These are phyloP conservation scores for Dysphania ambrosioides DNA, from an alignment of 148 eudicot genomes.

Conservation along the genomic window DNA sequence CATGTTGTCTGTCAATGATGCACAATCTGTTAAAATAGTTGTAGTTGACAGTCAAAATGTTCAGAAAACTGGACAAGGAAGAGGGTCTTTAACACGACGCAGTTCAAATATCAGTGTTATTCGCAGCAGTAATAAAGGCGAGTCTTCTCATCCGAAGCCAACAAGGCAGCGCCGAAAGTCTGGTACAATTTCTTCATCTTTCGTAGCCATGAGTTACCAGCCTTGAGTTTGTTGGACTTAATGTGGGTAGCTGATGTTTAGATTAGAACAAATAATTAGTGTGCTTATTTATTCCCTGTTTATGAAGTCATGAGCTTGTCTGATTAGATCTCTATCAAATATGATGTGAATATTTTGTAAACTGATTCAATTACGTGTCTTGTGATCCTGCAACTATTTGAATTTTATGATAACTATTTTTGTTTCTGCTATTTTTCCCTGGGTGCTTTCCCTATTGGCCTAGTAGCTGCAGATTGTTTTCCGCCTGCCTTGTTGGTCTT, in stretches of 20 bases:
- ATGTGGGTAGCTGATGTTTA: not conserved
- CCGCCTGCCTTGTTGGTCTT: not conserved
- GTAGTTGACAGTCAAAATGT: constrained; percentile 57
- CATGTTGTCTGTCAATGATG: constrained; percentile 48
- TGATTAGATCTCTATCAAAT: not conserved
- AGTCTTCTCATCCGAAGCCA: constrained; percentile 47
- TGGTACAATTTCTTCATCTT: constrained; percentile 40
- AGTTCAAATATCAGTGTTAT: constrained; percentile 43
- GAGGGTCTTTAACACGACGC: constrained; percentile 55
- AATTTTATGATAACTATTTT: not conserved
- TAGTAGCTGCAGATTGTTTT: no score
- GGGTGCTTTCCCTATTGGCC: not conserved
- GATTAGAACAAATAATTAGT: not conserved
- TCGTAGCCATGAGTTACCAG: not conserved
- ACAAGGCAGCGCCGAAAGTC: constrained; percentile 60
- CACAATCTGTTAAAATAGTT: constrained; percentile 50
- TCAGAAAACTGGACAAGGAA: constrained; percentile 56
- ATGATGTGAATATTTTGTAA: not conserved
- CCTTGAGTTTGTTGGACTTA: not conserved
- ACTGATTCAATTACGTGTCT: not conserved
- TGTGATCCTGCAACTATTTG: not conserved
- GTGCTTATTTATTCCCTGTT: not conserved
- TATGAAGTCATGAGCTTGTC: not conserved
- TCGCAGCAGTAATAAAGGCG: constrained; percentile 59
- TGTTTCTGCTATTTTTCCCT: not conserved